A percentile compares a stretch with the other conserved stretches of the same genome.
Evolutionary conservation across 352 stramenopile species (phyloP).

Genomic region (Globisporangium okanoganense): DNA sequence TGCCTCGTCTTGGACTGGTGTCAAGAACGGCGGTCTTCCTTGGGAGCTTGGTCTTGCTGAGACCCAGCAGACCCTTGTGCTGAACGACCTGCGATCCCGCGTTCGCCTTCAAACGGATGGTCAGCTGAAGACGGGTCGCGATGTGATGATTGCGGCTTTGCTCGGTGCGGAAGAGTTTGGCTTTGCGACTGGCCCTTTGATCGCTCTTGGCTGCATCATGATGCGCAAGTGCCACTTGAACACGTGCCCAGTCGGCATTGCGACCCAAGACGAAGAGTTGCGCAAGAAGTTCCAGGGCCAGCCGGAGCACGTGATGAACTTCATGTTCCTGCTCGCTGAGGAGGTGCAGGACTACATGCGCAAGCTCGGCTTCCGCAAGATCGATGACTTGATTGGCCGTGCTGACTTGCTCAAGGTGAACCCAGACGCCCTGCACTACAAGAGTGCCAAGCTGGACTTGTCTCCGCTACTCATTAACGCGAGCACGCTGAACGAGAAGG

Average conservation of each 20-base stretch:
- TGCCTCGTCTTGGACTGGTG: constrained; percentile 92
- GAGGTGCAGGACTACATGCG: constrained; percentile 87
- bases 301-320: constrained; percentile 97
- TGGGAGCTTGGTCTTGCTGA: constrained; percentile 96
- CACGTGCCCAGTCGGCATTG: constrained; percentile 97
- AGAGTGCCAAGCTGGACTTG: constrained; percentile 87
- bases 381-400: constrained; percentile 94
- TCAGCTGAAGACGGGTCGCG: constrained; percentile 92
- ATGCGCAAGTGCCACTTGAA: constrained; percentile 98
- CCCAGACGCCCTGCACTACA: constrained; percentile 64
- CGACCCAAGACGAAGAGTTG: constrained; percentile 96
- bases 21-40: constrained; percentile 92
- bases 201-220: constrained; percentile 97
- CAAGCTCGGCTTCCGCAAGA: constrained; percentile 85
- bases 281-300: constrained; percentile 95
- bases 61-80: constrained; percentile 95
- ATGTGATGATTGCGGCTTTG: constrained; percentile 93
- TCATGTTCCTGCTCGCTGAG: constrained; percentile 96
- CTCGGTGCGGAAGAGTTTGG: constrained; percentile 96
- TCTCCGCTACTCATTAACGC: constrained; percentile 92
- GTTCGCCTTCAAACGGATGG: constrained; percentile 95
- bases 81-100: constrained; percentile 92
- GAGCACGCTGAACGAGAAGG: constrained; percentile 88
- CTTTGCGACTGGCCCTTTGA: constrained; percentile 94
- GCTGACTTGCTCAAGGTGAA: constrained; percentile 93